A percentile compares a stretch with the other conserved stretches of the same genome.
These are phyloP conservation scores for Alternaria triticimaculans DNA, from an alignment of 2,329 filamentous ascomycete species.

Conservation along the genomic window DNA sequence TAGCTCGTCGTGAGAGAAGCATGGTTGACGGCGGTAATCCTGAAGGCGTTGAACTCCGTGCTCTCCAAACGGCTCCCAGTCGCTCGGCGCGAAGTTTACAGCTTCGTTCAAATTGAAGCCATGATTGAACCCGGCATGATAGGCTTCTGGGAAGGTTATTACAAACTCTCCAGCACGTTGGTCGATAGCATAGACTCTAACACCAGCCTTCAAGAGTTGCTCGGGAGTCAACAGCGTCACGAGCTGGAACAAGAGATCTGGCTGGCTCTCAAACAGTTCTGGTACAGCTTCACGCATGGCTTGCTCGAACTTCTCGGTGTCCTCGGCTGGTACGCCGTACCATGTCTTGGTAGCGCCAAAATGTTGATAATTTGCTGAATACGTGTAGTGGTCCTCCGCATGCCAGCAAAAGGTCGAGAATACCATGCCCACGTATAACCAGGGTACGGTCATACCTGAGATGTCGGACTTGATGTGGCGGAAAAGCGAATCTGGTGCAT, in stretches of 20 bases:
- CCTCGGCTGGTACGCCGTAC: slow-evolving; percentile 95
- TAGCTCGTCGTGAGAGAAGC: slow-evolving; percentile 96
- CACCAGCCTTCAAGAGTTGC: slow-evolving; percentile 89
- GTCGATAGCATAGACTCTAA: slow-evolving; percentile 92
- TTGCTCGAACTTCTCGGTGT: slow-evolving; percentile 91
- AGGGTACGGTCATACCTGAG: slow-evolving; percentile 98
- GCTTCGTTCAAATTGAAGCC: slow-evolving; percentile 99
- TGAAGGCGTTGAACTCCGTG: slow-evolving; percentile 85
- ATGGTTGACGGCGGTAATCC: slow-evolving; percentile 87
- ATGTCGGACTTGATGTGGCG: slow-evolving; percentile 98
- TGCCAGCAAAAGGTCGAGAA: slow-evolving; percentile 99
- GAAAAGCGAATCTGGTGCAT: slow-evolving; percentile 91
- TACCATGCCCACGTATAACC: slow-evolving; percentile 99
- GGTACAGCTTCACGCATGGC: slow-evolving; percentile 96
- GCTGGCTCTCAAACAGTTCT: slow-evolving; percentile 95
- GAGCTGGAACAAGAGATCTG: slow-evolving; percentile 93
- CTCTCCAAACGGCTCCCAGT: slow-evolving; percentile 94
- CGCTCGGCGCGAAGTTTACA: slow-evolving; percentile 92
- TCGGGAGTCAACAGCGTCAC: slow-evolving; percentile 96
- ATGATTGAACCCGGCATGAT: slow-evolving; percentile 98
- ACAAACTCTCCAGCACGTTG: slow-evolving; percentile 96
- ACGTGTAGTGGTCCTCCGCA: slow-evolving; percentile 97
- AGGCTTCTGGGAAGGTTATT: slow-evolving; percentile 94
- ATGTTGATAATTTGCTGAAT: slow-evolving; percentile 98
- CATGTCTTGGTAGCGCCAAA: slow-evolving; percentile 98